Base-by-base conservation (phyloP, 78 protist genomes). In the Dictyostelium purpureum region DNA sequence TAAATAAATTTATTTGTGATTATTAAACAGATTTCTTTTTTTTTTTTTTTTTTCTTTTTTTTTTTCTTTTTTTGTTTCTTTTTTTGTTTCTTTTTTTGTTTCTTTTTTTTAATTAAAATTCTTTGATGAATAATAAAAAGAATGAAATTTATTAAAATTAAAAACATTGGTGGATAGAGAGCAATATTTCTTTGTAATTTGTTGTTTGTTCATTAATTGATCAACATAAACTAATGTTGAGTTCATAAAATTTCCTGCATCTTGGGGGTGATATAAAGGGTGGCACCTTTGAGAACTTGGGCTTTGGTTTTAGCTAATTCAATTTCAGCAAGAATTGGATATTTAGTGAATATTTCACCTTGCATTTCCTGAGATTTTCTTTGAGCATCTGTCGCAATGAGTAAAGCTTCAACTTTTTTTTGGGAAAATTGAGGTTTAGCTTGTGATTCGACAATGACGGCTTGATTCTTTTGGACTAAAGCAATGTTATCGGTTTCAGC, bases 401-500 rank as follows among this genome's bases (percentile, higher is more conserved):
- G 0, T 37, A 79, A 52, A 24, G 89, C 77, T 24, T 80, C 78
- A 16, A 77, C 89, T 24, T 80, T 66, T n/a, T 19, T 24, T 80
- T 80, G 77, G 24, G 89, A 77, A 2, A 77, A 45, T 16, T 14
- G 38, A 21, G 66, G 18, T 66, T 80, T 80, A 37, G 89, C 89
- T n/a, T 80, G 51, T 2, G 77, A 77, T 7, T 80, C 89, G 0
- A 66, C 37, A 19, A 80, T 43, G 35, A 67, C 21, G 19, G 77
- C 89, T 28, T 80, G 5, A 47, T 67, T 67, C 42, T 66, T 80
- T 80, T 80, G 89, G 6, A 6, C 66, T 33, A 80, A 37, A 3
- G 89, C 89, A 51, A 80, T 80, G 74, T 80, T 80, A 54, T 80
- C 89, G 6, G 89, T 80, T 71, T 80, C 89, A 35, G 89, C 89